Base-by-base conservation (phyloP, 108 stramenopile species). In the Cyclotella baltica region DNA sequence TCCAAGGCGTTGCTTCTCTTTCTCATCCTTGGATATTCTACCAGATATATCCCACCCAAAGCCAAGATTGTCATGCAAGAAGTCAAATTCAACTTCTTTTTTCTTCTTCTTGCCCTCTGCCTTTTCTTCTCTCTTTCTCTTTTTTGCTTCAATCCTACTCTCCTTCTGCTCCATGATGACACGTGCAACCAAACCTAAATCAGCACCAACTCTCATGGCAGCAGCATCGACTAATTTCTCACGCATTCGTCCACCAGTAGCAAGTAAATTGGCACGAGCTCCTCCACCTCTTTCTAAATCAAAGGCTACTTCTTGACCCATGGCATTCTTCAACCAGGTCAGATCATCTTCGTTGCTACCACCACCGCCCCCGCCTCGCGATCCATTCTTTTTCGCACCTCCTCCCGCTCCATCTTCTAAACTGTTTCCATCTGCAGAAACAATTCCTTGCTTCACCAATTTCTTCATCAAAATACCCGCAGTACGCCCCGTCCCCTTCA, bases 401-500 rank as follows among this genome's bases (percentile, higher is more conserved):
- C 2, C 87, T 5, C 33, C 40, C 9, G 78, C 46, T 86, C 56
- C 67, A 77, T 83, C 68, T 84, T 78, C 50, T 69, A 16, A 3
- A 72, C 83, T 53, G 51, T 85, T 63, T 23, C 65, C 71, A 16
- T 84, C 88, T 8, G 85, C 83, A 29, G 66, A 76, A 1, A 88
- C 89, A 47, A 91, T 88, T 19, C 90, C 92, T 70, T 92, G 74
- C 48, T 92, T 86, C 37, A 87, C 84, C 48, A 90, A 50, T 67
- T 95, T 96, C 27, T 88, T 88, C 36, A 89, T 77, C 65, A 87
- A 75, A 65, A 87, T 88, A 8, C 89, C 89, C 0, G 92, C 93
- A 16, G 96, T 96, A 56, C 93, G 83, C n/a, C 96, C 96, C 4
- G 96, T 96, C 3, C 96, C 96, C 28, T 81, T 93, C 36, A 96